These are phyloP conservation scores for Alternaria sp. DNA, from an alignment of 2,329 filamentous ascomycete genomes.

Conservation along the genomic window DNA sequence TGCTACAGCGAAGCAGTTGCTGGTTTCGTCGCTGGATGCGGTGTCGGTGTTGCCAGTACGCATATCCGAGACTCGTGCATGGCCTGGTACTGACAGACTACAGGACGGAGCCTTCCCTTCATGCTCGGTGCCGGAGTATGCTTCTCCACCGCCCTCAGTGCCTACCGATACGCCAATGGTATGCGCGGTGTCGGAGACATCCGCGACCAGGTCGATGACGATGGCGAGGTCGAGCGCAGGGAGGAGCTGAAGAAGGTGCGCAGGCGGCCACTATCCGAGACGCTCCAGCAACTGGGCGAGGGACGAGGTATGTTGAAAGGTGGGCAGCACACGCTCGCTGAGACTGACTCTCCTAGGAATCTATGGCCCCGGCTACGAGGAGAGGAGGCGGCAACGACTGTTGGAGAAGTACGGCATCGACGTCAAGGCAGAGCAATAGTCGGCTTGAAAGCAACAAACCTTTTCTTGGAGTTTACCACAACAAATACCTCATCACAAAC, in stretches of 20 bases:
- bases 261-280: constrained; percentile 79
- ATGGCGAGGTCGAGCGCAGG: constrained; percentile 79
- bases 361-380: constrained; percentile 80
- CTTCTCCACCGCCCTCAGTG: constrained; percentile 66
- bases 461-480: constrained; percentile 33
- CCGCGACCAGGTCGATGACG: constrained; percentile 65
- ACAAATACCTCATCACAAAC: constrained; percentile 20
- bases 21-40: constrained; percentile 77
- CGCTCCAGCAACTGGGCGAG: constrained; percentile 81
- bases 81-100: constrained; percentile 19
- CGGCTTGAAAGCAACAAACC: constrained; percentile 19
- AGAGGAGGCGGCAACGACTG: constrained; percentile 81
- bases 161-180: constrained; percentile 74
- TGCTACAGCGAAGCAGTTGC: constrained; percentile 76
- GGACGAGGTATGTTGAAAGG: constrained; percentile 73
- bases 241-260: constrained; percentile 76
- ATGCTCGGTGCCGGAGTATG: constrained; percentile 72
- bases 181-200: constrained; percentile 58
- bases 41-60: constrained; percentile 77
- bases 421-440: constrained; percentile 57
- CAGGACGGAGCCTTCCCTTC: constrained; percentile 72
- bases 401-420: constrained; percentile 90
- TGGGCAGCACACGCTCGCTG: background rate
- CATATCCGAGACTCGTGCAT: background rate
- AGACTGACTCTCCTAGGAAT: constrained; percentile 68